Evolutionary conservation across 2,329 filamentous ascomycete genomes (phyloP).

Genomic region (Diplocarpon rosae): DNA sequence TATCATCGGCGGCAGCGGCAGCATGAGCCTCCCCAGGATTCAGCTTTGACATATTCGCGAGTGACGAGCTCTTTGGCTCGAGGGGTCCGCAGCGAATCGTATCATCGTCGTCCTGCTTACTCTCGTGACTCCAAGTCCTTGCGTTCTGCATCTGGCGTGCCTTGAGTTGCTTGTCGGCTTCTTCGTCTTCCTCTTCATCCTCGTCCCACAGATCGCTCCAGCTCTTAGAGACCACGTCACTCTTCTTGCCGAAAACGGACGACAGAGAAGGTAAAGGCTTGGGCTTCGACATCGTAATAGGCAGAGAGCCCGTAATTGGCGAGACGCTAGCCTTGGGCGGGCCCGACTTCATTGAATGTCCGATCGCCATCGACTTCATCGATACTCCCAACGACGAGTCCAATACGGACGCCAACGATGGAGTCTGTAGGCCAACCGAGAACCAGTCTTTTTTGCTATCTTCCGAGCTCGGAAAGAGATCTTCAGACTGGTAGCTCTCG

Average conservation of each 20-base stretch:
- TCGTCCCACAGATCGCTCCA: slow-evolving; percentile 99
- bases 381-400: slow-evolving; percentile 75
- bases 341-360: slow-evolving; percentile 46
- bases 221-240: slow-evolving; percentile 84
- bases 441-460: slow-evolving; percentile 64
- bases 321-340: slow-evolving; percentile 43
- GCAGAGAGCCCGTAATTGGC: slow-evolving; percentile 57
- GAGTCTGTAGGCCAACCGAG: slow-evolving; percentile 63
- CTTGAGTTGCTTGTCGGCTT: slow-evolving; percentile 50
- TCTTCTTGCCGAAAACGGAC: slow-evolving; percentile 67
- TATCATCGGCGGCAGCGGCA: slow-evolving; percentile 33
- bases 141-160: slow-evolving; percentile 52
- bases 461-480: slow-evolving; percentile 73
- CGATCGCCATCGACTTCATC: slow-evolving; percentile 47
- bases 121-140: slow-evolving; percentile 63
- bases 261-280: slow-evolving; percentile 48
- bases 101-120: slow-evolving; percentile 35
- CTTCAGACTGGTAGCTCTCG: slow-evolving; percentile 63
- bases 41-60: slow-evolving; percentile 35
- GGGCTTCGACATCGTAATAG: slow-evolving; percentile 71
- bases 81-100: slow-evolving; percentile 38
- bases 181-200: slow-evolving; percentile 62
- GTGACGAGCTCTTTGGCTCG: slow-evolving; percentile 42
- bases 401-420: slow-evolving; percentile 72
- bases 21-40: slow-evolving; percentile 30